A percentile compares a stretch with the other conserved stretches of the same genome.
Evolutionary conservation across 2,329 filamentous ascomycete species (phyloP).

Genomic region (Penicillium decumbens): DNA sequence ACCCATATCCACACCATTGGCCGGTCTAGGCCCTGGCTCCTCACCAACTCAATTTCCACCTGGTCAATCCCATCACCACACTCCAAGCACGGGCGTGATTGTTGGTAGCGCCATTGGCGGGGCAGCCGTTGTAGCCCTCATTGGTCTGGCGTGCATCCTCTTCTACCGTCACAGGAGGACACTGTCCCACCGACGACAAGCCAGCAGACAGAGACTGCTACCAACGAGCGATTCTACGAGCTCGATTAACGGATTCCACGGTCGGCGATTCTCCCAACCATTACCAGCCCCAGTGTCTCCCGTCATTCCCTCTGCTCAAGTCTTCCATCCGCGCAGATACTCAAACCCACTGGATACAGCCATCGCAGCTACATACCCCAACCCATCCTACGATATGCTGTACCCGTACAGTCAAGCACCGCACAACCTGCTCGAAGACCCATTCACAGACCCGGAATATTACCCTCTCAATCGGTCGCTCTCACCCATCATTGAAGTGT

Average conservation of each 20-base stretch:
- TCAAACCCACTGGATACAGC: background rate
- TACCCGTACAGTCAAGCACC: background rate
- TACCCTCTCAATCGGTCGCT: constrained; percentile 2
- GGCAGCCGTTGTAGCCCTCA: constrained; percentile 22
- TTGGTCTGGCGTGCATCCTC: constrained; percentile 23
- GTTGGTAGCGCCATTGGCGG: constrained; percentile 30
- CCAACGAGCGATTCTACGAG: constrained; percentile 14
- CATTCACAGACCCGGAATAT: background rate
- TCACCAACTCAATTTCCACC: background rate
- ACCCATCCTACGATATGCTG: constrained; percentile 5
- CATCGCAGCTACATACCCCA: constrained; percentile 5
- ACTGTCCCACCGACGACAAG: constrained; percentile 1
- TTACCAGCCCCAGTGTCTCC: constrained; percentile 4
- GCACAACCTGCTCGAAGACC: background rate
- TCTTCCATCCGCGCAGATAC: constrained; percentile 8
- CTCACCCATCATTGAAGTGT: constrained; percentile 12
- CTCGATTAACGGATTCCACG: constrained; percentile 13
- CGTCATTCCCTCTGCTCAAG: constrained; percentile 2
- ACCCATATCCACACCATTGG: background rate
- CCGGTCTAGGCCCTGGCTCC: constrained; percentile 2
- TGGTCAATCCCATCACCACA: background rate
- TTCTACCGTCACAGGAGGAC: constrained; percentile 22
- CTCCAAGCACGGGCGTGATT: constrained; percentile 18
- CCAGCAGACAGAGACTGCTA: constrained; percentile 19
- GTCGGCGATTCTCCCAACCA: constrained; percentile 7